Percentiles rank a stretch among this genome's conserved stretches.
Evolutionary conservation across 2,329 filamentous ascomycete genomes (phyloP).

Genomic region (Sphaerostilbella broomeana): DNA sequence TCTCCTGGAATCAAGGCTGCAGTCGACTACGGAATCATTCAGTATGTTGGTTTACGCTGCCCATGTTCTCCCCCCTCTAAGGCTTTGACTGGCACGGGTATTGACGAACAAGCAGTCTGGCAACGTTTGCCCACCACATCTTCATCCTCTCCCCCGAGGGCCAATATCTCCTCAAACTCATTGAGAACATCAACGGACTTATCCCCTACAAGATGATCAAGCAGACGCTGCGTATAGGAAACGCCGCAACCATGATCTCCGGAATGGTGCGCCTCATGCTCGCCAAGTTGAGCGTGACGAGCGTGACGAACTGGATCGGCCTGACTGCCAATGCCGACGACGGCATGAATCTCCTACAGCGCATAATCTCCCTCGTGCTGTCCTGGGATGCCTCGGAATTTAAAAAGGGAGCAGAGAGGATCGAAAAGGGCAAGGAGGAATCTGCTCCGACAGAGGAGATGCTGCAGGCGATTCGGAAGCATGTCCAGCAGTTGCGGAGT

Average conservation of each 20-base stretch:
- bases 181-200: slow-evolving; percentile 63
- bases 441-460: slow-evolving; percentile 49
- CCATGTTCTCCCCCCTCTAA: no score
- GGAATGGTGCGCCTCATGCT: slow-evolving; percentile 66
- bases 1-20: slow-evolving; percentile 56
- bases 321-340: slow-evolving; percentile 64
- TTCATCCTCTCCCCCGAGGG: slow-evolving; percentile 70
- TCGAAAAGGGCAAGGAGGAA: slow-evolving; percentile 55
- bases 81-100: neutral
- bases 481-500: slow-evolving; percentile 45
- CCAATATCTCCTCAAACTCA: slow-evolving; percentile 62
- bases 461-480: slow-evolving; percentile 52
- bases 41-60: no score
- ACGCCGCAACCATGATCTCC: slow-evolving; percentile 75
- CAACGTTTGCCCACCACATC: slow-evolving; percentile 67
- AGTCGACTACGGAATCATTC: slow-evolving; percentile 60
- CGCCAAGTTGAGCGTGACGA: slow-evolving; percentile 69
- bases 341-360: slow-evolving; percentile 73
- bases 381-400: slow-evolving; percentile 68
- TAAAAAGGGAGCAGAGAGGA: slow-evolving; percentile 55
- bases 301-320: slow-evolving; percentile 73
- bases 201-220: slow-evolving; percentile 65
- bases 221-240: slow-evolving; percentile 68
- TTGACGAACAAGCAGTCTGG: slow-evolving; percentile 44
- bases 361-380: slow-evolving; percentile 67